A percentile compares a stretch with the other conserved stretches of the same genome.
These are phyloP conservation scores for Balakata baccata DNA, from an alignment of 345 rosid genomes.

Conservation along the genomic window DNA sequence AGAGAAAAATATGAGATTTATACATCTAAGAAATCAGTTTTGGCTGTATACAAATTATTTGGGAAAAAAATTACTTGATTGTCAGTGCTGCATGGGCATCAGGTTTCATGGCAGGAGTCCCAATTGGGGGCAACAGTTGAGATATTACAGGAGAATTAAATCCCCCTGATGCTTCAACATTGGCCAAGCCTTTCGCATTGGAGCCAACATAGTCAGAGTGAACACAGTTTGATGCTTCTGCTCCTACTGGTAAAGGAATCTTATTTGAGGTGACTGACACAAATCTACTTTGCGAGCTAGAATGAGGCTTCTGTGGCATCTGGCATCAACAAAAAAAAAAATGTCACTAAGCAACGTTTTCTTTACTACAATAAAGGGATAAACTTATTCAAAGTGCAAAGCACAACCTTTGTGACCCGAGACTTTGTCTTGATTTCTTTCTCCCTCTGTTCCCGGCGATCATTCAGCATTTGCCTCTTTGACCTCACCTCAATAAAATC, in stretches of 20 bases:
- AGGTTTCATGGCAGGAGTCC: slow-evolving; percentile 64
- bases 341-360: slow-evolving; percentile 11
- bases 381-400: slow-evolving; percentile 5
- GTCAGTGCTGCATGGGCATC: slow-evolving; percentile 55
- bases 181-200: slow-evolving; percentile 37
- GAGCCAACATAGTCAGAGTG: slow-evolving; percentile 35
- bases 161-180: slow-evolving; percentile 41
- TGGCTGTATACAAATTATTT: slow-evolving; percentile 11
- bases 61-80: slow-evolving; percentile 42
- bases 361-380: slow-evolving; percentile 3
- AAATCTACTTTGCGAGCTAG: slow-evolving; percentile 37
- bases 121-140: slow-evolving; percentile 71
- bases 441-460: slow-evolving; percentile 94
- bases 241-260: slow-evolving; percentile 33
- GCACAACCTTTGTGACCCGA: slow-evolving; percentile 64
- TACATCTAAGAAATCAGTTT: slow-evolving; percentile 4
- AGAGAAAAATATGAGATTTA: slow-evolving; percentile 21
- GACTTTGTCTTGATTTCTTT: slow-evolving; percentile 91
- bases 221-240: slow-evolving; percentile 37
- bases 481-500: slow-evolving; percentile 98
- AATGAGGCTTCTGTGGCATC: slow-evolving; percentile 55
- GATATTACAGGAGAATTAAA: slow-evolving; percentile 33
- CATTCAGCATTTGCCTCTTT: slow-evolving; percentile 95
- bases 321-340: slow-evolving; percentile 35
- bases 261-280: slow-evolving; percentile 41